Conservation (phyloP, 495 filamentous ascomycete species). For the Aspergillus sparsus region DNA sequence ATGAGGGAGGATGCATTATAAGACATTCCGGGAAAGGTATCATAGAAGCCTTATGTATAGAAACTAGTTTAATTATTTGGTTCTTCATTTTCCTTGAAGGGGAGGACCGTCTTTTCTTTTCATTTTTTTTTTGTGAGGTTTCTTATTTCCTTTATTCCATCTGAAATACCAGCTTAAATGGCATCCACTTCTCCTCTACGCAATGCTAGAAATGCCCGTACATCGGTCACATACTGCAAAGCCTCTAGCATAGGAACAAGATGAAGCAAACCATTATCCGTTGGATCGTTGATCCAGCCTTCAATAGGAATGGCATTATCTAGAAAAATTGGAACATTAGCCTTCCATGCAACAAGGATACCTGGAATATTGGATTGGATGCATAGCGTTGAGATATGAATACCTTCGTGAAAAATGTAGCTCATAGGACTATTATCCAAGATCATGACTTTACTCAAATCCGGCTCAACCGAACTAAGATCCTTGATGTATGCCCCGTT, state of each 20-base stretch:
- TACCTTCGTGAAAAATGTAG: conserved; percentile 98
- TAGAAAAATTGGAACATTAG: conserved; percentile 3
- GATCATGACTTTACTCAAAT: conserved; percentile 97
- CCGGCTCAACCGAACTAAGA: conserved; percentile 90
- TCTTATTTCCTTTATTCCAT: conserved; percentile 13
- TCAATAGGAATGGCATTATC: conserved; percentile 41
- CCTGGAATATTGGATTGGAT: no score
- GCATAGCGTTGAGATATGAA: not conserved
- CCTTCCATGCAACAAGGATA: no score
- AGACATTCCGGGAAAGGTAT: conserved; percentile 12
- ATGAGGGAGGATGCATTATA: conserved; percentile 20
- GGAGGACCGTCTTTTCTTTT: conserved; percentile 10
- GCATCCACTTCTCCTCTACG: conserved; percentile 74
- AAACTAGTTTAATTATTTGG: not conserved
- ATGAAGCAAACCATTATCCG: conserved; percentile 88
- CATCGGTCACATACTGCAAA: conserved; percentile 93
- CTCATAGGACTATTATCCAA: conserved; percentile 97
- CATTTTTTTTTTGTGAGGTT: not conserved
- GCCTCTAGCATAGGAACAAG: conserved; percentile 92
- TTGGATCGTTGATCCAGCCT: conserved; percentile 44
- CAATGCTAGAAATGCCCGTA: conserved; percentile 82
- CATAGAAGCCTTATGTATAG: conserved; percentile 5
- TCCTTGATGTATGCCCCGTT: conserved; percentile 98
- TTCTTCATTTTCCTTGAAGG: conserved; percentile 16
- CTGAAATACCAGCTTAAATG: conserved; percentile 24